Base-by-base conservation (phyloP, 2,329 filamentous ascomycete species). In the Monilinia polystroma region DNA sequence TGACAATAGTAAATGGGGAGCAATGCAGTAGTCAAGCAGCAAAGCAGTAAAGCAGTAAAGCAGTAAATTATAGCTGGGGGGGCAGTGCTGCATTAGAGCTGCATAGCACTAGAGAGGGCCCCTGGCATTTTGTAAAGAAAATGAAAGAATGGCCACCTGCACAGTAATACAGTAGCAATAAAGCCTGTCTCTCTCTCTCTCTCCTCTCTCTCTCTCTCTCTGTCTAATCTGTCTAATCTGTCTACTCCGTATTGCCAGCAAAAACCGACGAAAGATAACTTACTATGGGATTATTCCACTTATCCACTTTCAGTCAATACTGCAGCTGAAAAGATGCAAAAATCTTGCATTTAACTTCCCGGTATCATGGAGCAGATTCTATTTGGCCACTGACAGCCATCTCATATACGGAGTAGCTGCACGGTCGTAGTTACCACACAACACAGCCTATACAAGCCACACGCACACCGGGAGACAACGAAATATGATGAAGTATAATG, bases 311-410 rank as follows among this genome's bases (percentile, higher is more conserved):
- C 64, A 62, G 38, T 62, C 52, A 66, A 23, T 20, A 47, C 18
- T 62, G 64, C 64, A 66, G 64, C 64, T 66, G 56, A 66, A 66
- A 60, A 51, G n/a, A 51, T 60, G 64, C 38, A 66, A 35, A 45
- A 62, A 66, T 66, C 64, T 47, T 66, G 55, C 56, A 52, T 45
- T 53, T 23, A 12, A 41, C 32, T 66, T 66, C 64, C 55, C 64
- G 56, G 64, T 47, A 62, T 62, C 56, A 26, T 66, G 56, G 56
- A 66, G 64, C 53, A 41, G 55, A 49, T 58, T 51, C 38, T 43
- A 66, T 64, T 55, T 64, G 52, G n/a, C 60, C 65, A 66, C 52
- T 64, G 12, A 32, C 41, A 20, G 6, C 18, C 65, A 66, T 51
- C 56, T 45, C 57, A 51, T 29, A 20, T 45, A 23, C 4, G 26